Conservation (phyloP, 139 green algal species). For the Chlamydomonas sp. region DNA sequence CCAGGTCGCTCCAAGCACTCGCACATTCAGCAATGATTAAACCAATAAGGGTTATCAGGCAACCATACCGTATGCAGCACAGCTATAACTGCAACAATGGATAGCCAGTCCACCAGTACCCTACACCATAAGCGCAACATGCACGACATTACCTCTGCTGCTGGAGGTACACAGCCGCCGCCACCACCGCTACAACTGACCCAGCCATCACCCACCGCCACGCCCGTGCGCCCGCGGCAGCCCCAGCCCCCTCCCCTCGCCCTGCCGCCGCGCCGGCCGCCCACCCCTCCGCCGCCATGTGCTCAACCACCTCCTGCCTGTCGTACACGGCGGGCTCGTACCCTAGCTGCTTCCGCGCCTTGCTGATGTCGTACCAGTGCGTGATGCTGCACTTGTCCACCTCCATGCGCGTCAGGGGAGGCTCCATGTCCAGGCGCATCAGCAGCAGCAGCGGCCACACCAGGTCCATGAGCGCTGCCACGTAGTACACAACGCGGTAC, state of each 20-base stretch:
- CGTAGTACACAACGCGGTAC: slow-evolving; percentile 13
- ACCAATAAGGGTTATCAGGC: too few relatives aligned
- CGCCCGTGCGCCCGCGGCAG: not conserved
- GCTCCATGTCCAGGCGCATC: not conserved
- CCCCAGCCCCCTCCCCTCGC: not conserved
- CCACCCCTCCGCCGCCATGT: slow-evolving; percentile 27
- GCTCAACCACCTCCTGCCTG: not conserved
- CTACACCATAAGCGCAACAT: too few relatives aligned
- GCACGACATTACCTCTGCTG: too few relatives aligned
- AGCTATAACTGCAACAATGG: too few relatives aligned
- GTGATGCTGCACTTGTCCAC: slow-evolving; percentile 24
- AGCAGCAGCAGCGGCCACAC: slow-evolving; percentile 5
- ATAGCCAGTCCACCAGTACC: too few relatives aligned
- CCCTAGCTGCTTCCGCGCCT: slow-evolving; percentile 31
- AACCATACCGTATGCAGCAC: too few relatives aligned
- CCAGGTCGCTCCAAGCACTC: too few relatives aligned
- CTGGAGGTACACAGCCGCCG: too few relatives aligned
- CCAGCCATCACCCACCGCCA: not conserved
- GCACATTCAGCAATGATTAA: too few relatives aligned
- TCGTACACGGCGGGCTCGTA: not conserved
- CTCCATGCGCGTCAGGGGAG: slow-evolving; percentile 33
- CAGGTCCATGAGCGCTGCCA: not conserved
- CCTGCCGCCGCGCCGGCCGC: not conserved
- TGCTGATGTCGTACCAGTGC: slow-evolving; percentile 36
- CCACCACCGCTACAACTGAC: not conserved